Evolutionary conservation across 2,329 filamentous ascomycete species (phyloP).

Genomic region (Coniochaeta ligniaria): DNA sequence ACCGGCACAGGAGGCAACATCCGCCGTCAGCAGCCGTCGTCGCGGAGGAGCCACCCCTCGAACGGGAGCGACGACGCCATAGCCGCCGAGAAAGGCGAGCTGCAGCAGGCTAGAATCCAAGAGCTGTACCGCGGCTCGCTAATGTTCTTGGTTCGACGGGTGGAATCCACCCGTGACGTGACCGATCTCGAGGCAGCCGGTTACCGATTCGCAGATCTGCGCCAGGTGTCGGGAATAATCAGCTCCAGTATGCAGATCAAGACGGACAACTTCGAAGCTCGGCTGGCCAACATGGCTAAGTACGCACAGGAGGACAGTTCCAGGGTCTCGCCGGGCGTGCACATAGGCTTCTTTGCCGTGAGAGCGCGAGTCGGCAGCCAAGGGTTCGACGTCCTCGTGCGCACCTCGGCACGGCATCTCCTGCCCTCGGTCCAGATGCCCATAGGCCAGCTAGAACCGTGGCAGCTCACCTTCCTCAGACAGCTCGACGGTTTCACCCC

Average conservation of each 20-base stretch:
- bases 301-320: constrained; percentile 39
- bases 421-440: constrained; percentile 53
- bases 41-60: constrained; percentile 6
- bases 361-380: constrained; percentile 41
- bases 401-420: constrained; percentile 46
- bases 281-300: constrained; percentile 57
- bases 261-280: constrained; percentile 49
- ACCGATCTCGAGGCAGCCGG: constrained; percentile 62
- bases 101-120: constrained; percentile 24
- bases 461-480: constrained; percentile 47
- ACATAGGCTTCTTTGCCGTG: constrained; percentile 52
- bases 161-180: constrained; percentile 50
- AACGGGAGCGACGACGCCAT: constrained; percentile 19
- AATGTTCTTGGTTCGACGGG: constrained; percentile 67
- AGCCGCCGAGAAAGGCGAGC: constrained; percentile 32
- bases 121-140: constrained; percentile 61
- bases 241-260: constrained; percentile 69
- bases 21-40: constrained; percentile 17
- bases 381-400: constrained; percentile 58
- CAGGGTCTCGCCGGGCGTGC: constrained; percentile 44
- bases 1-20: constrained; percentile 38
- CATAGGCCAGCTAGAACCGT: constrained; percentile 42
- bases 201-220: constrained; percentile 68
- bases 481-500: constrained; percentile 39
- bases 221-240: constrained; percentile 62